Evolutionary conservation across 2,329 filamentous ascomycete genomes (phyloP), one percentile per base, ranked within the genome.

Genomic region (Graphiopsis chlorocephala): DNA sequence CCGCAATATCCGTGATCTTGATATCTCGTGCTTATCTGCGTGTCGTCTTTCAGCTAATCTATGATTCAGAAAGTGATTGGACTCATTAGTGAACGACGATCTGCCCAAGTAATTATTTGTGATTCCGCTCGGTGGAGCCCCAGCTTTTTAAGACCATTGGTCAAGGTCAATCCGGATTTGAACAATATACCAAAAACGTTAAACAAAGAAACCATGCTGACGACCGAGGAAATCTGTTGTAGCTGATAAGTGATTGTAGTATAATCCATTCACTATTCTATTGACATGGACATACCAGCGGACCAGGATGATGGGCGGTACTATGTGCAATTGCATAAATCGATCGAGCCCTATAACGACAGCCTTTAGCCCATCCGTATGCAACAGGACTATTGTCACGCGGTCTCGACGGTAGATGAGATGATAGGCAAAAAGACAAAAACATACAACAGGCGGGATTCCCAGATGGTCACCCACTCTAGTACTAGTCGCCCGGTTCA

Each of bases 11-110:
- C 17, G 7, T 20, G 4, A 20, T 10, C 17, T 4, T 42, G 38
- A 42, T 42, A 42, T 2, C 11, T 5, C 7, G 7, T 42, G 17
- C 20, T n/a, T 3, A 42, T 14, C 17, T 20, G 17, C 35, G 17
- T n/a, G 17, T 17, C 20, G 2, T 42, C 0, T 42, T 0, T 2
- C 0, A 10, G 38, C 7, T 42, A 5, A 1, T 3, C 10, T 10
- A 8, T 20, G 38, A n/a, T 20, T 42, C 7, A 3, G 6, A 20
- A 10, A 8, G 17, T n/a, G 5, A 7, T 8, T 42, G 38, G 38
- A 42, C 17, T 42, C 6, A 5, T 20, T 42, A 6, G 17, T 8
- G 38, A 20, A 17, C 14, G 2, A 3, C 10, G 4, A 42, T 17
- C 1, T 10, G 5, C 38, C 17, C 7, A 8, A 20, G 17, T 20